These are phyloP conservation scores for Myriosclerotinia curreyana DNA, from an alignment of 2,329 filamentous ascomycete genomes.

Conservation along the genomic window DNA sequence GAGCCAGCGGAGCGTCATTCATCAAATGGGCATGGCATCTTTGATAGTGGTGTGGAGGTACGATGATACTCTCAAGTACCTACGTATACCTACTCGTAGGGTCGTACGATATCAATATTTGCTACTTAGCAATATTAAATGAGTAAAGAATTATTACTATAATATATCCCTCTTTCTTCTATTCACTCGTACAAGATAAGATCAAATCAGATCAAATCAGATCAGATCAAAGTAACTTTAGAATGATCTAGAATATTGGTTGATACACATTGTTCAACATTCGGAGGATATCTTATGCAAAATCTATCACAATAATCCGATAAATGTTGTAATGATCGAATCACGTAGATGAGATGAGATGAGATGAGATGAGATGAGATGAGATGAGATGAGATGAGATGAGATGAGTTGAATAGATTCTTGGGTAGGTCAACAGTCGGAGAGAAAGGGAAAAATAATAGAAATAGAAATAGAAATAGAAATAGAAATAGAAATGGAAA, in stretches of 20 bases:
- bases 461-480: too few relatives aligned
- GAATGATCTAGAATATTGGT: neutral
- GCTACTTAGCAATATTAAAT: constrained; percentile 16
- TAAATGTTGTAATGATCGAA: neutral
- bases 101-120: neutral
- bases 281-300: neutral
- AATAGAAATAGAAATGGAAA: too few relatives aligned
- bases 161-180: neutral
- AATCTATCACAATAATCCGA: neutral
- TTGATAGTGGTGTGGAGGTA: too few relatives aligned
- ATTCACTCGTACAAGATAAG: neutral
- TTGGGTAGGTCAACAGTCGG: too few relatives aligned
- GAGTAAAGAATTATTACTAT: neutral
- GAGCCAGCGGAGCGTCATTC: too few relatives aligned
- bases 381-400: too few relatives aligned
- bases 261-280: neutral
- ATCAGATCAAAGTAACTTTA: neutral
- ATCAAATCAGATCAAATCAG: neutral
- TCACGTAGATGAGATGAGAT: neutral
- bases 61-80: too few relatives aligned
- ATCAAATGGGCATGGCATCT: too few relatives aligned
- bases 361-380: too few relatives aligned
- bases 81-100: too few relatives aligned
- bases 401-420: too few relatives aligned
- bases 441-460: too few relatives aligned